phyloP scores from a whole-genome alignment of 2,329 filamentous ascomycete species.

The Trichophyton mentagrophytes region DNA sequence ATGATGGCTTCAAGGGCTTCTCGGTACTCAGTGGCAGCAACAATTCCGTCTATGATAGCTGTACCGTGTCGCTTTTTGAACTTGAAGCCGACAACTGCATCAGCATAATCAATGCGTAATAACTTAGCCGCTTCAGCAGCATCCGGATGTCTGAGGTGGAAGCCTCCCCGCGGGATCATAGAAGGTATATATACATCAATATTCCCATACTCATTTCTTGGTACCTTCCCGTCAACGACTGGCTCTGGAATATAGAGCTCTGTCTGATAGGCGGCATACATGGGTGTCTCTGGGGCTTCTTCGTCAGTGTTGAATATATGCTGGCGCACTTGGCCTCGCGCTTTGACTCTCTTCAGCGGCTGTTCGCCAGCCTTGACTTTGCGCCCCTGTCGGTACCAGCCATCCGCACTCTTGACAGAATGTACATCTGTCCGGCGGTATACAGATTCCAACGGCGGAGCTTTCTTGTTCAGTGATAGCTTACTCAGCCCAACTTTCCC shows the following conservation, averaged over 20 bases:
- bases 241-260: constrained; percentile 63
- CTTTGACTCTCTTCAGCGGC: constrained; percentile 58
- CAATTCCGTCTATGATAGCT: constrained; percentile 63
- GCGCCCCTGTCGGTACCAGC: constrained; percentile 80
- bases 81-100: constrained; percentile 78
- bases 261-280: constrained; percentile 52
- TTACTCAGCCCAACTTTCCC: constrained; percentile 57
- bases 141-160: constrained; percentile 44
- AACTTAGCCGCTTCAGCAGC: constrained; percentile 60
- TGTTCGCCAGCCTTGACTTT: constrained; percentile 68
- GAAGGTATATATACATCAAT: constrained; percentile 51
- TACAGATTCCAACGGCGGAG: constrained; percentile 55
- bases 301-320: constrained; percentile 30
- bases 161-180: constrained; percentile 50
- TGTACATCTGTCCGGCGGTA: constrained; percentile 75
- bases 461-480: constrained; percentile 37
- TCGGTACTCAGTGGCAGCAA: constrained; percentile 58
- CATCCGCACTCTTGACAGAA: constrained; percentile 62
- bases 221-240: constrained; percentile 58
- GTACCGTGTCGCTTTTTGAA: constrained; percentile 81
- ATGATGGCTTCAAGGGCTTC: constrained; percentile 63
- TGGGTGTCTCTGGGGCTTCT: constrained; percentile 42
- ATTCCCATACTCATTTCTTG: constrained; percentile 50
- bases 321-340: constrained; percentile 14
- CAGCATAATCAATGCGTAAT: constrained; percentile 71